Evolutionary conservation across 2,329 filamentous ascomycete genomes (phyloP).

Genomic region (Rhinocladiella mackenziei): DNA sequence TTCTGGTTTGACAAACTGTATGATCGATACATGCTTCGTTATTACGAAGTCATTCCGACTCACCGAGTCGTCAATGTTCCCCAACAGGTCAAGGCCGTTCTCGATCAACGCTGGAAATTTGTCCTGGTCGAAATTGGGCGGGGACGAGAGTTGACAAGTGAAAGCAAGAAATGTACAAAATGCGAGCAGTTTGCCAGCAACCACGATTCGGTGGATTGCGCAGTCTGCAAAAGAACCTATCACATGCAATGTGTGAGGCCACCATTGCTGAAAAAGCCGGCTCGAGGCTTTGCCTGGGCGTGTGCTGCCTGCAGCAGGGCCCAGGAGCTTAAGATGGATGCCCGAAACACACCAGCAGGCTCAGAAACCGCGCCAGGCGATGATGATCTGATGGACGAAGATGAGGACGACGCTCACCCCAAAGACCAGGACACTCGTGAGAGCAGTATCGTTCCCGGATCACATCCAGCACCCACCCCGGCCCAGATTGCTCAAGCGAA

Average conservation of each 20-base stretch:
- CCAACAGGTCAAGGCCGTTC: conserved; percentile 86
- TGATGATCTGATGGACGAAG: conserved; percentile 61
- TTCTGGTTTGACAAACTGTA: conserved; percentile 99
- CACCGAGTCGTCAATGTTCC: conserved; percentile 93
- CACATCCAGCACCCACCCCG: conserved; percentile 61
- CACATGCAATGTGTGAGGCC: conserved; percentile 98
- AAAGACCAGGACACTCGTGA: conserved; percentile 38
- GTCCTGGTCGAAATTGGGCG: conserved; percentile 91
- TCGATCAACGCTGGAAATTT: conserved; percentile 95
- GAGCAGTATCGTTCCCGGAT: conserved; percentile 45
- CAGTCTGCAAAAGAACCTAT: conserved; percentile 89
- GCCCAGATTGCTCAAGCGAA: conserved; percentile 91
- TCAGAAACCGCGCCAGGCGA: conserved; percentile 52
- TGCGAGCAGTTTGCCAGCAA: conserved; percentile 87
- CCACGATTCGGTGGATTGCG: conserved; percentile 93
- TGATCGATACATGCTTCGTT: conserved; percentile 95
- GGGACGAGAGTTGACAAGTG: conserved; percentile 91
- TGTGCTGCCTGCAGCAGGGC: conserved; percentile 93
- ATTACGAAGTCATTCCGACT: conserved; percentile 94
- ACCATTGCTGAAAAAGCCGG: conserved; percentile 89
- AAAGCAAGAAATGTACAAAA: conserved; percentile 92
- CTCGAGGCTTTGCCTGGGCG: conserved; percentile 95
- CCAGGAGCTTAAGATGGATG: conserved; percentile 90
- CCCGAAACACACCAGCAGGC: conserved; percentile 75
- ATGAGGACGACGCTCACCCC: conserved; percentile 66